A percentile compares a stretch with the other conserved stretches of the same genome.
These are phyloP conservation scores for Tuber brumale DNA, from an alignment of 495 filamentous ascomycete species.

Conservation along the genomic window DNA sequence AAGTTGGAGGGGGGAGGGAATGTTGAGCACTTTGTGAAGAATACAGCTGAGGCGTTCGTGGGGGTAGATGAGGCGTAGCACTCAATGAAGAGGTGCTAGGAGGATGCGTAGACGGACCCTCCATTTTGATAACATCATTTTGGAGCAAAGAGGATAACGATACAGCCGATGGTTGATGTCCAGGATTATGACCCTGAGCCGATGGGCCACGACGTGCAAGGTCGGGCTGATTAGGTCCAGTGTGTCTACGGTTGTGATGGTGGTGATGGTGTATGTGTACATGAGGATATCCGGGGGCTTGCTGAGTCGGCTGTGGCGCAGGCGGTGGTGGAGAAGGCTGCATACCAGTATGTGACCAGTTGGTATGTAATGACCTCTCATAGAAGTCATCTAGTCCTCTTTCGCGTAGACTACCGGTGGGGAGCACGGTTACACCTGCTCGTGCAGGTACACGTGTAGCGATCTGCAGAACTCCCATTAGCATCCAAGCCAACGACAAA, in stretches of 20 bases:
- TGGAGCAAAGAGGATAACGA: constrained; percentile 31
- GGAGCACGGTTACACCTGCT: constrained; percentile 36
- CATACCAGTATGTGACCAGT: constrained; percentile 22
- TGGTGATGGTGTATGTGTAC: constrained; percentile 42
- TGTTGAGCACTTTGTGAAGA: constrained; percentile 25
- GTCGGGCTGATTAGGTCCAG: constrained; percentile 34
- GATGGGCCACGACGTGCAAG: constrained; percentile 31
- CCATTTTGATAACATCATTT: constrained; percentile 31
- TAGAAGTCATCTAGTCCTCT: constrained; percentile 36
- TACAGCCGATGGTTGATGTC: constrained; percentile 28
- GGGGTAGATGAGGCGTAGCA: constrained; percentile 15
- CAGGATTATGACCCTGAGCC: constrained; percentile 28
- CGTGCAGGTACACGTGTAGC: constrained; percentile 38
- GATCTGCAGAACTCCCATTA: constrained; percentile 40
- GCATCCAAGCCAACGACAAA: constrained; percentile 21
- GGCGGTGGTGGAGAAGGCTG: constrained; percentile 38
- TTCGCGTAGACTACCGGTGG: constrained; percentile 31
- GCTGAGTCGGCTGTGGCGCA: constrained; percentile 26
- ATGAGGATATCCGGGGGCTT: constrained; percentile 37
- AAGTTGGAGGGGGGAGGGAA: constrained; percentile 16
- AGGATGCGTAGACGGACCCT: constrained; percentile 31
- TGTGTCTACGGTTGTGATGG: constrained; percentile 33
- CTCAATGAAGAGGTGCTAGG: constrained; percentile 24
- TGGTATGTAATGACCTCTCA: constrained; percentile 26
- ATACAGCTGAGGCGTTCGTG: constrained; percentile 29